Evolutionary conservation across 106 monocot species (phyloP).

Genomic region (Allium sativum): DNA sequence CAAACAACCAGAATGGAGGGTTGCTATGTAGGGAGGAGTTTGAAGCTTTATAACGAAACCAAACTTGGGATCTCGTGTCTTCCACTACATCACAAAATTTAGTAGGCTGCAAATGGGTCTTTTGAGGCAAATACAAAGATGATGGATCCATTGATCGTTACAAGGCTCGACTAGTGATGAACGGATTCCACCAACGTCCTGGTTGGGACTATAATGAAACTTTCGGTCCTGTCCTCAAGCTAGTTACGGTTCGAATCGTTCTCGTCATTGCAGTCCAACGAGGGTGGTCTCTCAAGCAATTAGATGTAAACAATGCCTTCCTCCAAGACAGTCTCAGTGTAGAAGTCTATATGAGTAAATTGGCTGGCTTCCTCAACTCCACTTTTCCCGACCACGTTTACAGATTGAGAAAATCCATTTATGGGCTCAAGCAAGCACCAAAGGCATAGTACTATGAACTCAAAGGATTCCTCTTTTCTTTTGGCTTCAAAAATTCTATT

Average conservation of each 20-base stretch:
- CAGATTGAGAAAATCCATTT: neutral
- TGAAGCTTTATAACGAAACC: too few species aligned
- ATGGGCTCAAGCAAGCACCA: constrained; percentile 19
- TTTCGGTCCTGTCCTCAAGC: constrained; percentile 12
- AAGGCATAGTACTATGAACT: neutral
- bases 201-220: constrained; percentile 13
- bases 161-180: constrained; percentile 2
- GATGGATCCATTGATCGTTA: neutral
- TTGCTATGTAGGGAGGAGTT: too few species aligned
- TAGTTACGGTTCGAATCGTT: constrained; percentile 1
- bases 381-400: constrained; percentile 3
- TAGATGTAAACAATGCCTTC: constrained; percentile 2
- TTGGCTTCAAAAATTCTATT: neutral
- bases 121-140: constrained; percentile 1
- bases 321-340: constrained; percentile 5
- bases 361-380: constrained; percentile 1
- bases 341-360: constrained; percentile 10
- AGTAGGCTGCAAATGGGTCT: constrained; percentile 12
- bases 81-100: too few species aligned
- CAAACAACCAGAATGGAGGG: too few species aligned
- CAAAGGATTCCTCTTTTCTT: neutral
- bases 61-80: too few species aligned
- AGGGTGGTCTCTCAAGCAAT: neutral
- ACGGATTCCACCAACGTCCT: constrained; percentile 8
- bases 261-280: neutral